Conservation (phyloP, 75 land plant genomes). For the Sequoiadendron giganteum region DNA sequence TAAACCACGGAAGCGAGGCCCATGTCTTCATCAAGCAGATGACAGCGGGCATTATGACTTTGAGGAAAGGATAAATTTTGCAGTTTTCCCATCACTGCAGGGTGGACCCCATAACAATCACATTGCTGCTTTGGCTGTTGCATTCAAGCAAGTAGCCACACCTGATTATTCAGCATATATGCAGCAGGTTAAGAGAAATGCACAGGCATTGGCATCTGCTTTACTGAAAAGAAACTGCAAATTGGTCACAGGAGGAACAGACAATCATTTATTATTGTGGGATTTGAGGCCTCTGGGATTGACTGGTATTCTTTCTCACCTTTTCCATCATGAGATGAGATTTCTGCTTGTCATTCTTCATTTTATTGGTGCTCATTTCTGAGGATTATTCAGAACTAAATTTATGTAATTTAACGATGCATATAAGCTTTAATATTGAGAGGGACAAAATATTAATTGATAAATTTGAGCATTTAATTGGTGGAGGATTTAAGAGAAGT, state of each 20-base stretch:
- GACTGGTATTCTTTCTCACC: conserved; percentile 46
- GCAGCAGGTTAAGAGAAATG: conserved; percentile 88
- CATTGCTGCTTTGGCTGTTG: conserved; percentile 92
- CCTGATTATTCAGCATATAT: conserved; percentile 81
- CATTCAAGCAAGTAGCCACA: conserved; percentile 81
- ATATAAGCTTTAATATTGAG: neutral
- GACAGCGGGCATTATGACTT: conserved; percentile 60
- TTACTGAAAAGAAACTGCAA: conserved; percentile 72
- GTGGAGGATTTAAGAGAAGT: neutral
- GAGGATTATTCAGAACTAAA: neutral
- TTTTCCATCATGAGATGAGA: neutral
- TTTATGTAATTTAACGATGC: conserved; percentile 1
- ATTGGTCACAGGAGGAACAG: conserved; percentile 95
- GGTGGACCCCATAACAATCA: conserved; percentile 99
- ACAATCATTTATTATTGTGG: conserved; percentile 94
- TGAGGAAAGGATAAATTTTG: conserved; percentile 93
- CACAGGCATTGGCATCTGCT: conserved; percentile 82
- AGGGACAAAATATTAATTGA: neutral
- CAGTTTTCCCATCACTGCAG: conserved; percentile 91
- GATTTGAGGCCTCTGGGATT: conserved; percentile 75
- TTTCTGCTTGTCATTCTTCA: neutral
- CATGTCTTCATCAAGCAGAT: conserved; percentile 30
- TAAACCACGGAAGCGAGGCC: conserved; percentile 41
- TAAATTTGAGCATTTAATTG: neutral
- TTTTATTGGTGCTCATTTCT: neutral